Conservation (phyloP, 1,284 basidiomycete species). For the Pseudozyma tsukubaensis region DNA sequence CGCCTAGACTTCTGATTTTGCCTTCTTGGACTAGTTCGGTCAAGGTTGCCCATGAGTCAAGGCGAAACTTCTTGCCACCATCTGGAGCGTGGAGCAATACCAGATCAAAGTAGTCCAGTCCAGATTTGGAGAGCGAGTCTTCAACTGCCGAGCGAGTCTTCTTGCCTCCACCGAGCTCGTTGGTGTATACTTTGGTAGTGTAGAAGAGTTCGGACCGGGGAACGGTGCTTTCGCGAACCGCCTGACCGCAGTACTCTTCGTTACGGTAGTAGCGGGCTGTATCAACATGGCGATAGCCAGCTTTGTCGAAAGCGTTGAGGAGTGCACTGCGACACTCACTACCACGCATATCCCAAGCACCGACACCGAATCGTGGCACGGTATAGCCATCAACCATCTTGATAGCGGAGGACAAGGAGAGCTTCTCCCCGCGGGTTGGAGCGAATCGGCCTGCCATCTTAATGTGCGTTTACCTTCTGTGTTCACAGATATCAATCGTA, state of each 20-base stretch:
- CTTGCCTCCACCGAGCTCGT: conserved; percentile 69
- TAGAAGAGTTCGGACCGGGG: conserved; percentile 84
- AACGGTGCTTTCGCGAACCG: conserved; percentile 78
- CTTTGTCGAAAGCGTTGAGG: conserved; percentile 36
- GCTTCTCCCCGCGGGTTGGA: conserved; percentile 19
- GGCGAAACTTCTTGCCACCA: conserved; percentile 68
- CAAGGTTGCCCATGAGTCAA: conserved; percentile 56
- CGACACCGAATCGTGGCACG: conserved; percentile 50
- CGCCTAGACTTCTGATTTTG: conserved; percentile 73
- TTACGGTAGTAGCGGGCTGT: conserved; percentile 71
- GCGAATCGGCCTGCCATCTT: conserved; percentile 37
- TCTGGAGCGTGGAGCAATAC: conserved; percentile 58
- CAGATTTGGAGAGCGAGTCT: conserved; percentile 78
- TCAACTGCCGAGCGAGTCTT: conserved; percentile 70
- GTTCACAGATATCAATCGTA: no score
- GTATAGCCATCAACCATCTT: conserved; percentile 38
- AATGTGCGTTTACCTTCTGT: neutral
- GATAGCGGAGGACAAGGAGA: conserved; percentile 30
- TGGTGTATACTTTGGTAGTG: conserved; percentile 77
- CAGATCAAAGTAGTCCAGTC: conserved; percentile 76
- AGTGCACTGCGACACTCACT: conserved; percentile 28
- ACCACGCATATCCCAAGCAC: conserved; percentile 52
- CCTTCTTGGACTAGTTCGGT: conserved; percentile 54
- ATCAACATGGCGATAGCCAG: conserved; percentile 70
- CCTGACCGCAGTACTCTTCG: conserved; percentile 86